Percentiles rank a stretch among this genome's conserved stretches.
Conservation (phyloP, 305 asterid species). For the Nicotiana rustica region DNA sequence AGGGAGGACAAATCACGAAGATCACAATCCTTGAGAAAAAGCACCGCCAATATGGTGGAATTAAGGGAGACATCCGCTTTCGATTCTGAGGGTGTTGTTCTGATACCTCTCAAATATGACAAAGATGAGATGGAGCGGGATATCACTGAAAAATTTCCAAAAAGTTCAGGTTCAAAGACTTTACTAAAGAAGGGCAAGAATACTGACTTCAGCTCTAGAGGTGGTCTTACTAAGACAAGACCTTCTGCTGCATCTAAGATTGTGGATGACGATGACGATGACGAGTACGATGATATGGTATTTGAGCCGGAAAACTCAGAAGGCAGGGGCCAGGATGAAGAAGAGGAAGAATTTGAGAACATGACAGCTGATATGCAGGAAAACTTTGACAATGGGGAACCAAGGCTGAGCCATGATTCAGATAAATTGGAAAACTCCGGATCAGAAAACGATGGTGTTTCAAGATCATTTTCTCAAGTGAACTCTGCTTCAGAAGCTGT, state of each 20-base stretch:
- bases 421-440: slow-evolving; percentile 62
- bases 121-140: slow-evolving; percentile 55
- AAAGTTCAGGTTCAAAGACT: slow-evolving; percentile 60
- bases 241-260: slow-evolving; percentile 51
- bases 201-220: slow-evolving; percentile 57
- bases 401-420: slow-evolving; percentile 48
- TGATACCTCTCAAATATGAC: slow-evolving; percentile 60
- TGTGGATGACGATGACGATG: slow-evolving; percentile 42
- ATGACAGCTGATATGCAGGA: slow-evolving; percentile 47
- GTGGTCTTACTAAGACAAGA: slow-evolving; percentile 59
- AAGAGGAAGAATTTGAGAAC: slow-evolving; percentile 61
- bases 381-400: slow-evolving; percentile 54
- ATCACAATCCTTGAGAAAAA: slow-evolving; percentile 67
- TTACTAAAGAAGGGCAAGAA: slow-evolving; percentile 76
- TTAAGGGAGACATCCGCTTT: slow-evolving; percentile 53
- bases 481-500: slow-evolving; percentile 69
- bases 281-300: slow-evolving; percentile 58
- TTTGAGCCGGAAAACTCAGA: slow-evolving; percentile 57
- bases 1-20: slow-evolving; percentile 70
- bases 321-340: slow-evolving; percentile 47
- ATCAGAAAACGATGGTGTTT: slow-evolving; percentile 66
- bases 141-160: slow-evolving; percentile 39
- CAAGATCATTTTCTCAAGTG: slow-evolving; percentile 57
- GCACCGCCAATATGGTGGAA: slow-evolving; percentile 58
- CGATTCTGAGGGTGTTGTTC: slow-evolving; percentile 58